These are phyloP conservation scores for Aureobasidium lini DNA, from an alignment of 2,329 filamentous ascomycete genomes.

Conservation along the genomic window DNA sequence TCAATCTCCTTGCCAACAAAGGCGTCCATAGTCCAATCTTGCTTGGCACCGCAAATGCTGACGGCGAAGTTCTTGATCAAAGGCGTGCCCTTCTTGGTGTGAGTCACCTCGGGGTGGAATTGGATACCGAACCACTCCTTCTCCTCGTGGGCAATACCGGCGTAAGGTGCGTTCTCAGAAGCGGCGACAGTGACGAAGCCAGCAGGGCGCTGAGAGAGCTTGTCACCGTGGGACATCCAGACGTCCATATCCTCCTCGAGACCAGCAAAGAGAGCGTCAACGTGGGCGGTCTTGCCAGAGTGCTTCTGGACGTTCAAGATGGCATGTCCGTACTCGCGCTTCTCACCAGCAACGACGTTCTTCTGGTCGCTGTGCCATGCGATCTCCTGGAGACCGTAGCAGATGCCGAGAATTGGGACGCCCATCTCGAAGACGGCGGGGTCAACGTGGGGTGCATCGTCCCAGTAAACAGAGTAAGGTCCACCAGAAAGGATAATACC, in stretches of 20 bases:
- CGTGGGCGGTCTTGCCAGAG: conserved; percentile 49
- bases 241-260: conserved; percentile 63
- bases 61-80: conserved; percentile 78
- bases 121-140: conserved; percentile 76
- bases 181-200: conserved; percentile 67
- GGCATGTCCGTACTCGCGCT: conserved; percentile 65
- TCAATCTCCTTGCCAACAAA: conserved; percentile 76
- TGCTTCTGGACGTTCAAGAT: conserved; percentile 55
- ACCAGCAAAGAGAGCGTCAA: conserved; percentile 71
- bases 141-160: conserved; percentile 65
- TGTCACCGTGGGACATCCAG: conserved; percentile 88
- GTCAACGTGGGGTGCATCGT: conserved; percentile 70
- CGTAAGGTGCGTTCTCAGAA: conserved; percentile 69
- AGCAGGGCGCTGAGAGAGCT: conserved; percentile 66
- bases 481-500: conserved; percentile 74
- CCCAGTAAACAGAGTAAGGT: conserved; percentile 73
- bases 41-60: conserved; percentile 67
- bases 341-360: conserved; percentile 61
- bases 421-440: conserved; percentile 70
- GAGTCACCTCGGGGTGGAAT: conserved; percentile 80
- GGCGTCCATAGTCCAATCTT: conserved; percentile 78
- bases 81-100: conserved; percentile 61
- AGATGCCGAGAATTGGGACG: conserved; percentile 55
- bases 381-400: conserved; percentile 63
- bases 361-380: conserved; percentile 59